These are phyloP conservation scores for Chalciporus piperatus DNA, from an alignment of 768 basidiomycete genomes.

Conservation along the genomic window DNA sequence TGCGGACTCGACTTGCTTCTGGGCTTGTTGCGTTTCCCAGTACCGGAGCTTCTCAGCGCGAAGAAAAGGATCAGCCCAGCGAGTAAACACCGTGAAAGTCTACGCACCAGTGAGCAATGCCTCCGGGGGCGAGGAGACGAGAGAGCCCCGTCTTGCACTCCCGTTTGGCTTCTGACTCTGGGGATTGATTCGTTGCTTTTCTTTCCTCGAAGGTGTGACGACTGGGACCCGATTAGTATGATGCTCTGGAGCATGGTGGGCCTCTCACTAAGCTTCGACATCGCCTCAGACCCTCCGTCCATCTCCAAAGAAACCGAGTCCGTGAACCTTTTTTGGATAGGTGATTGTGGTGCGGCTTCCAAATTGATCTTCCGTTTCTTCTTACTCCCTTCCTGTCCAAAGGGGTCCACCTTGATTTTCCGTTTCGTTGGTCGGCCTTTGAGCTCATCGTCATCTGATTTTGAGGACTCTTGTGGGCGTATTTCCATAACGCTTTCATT, in stretches of 20 bases:
- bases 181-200: conserved; percentile 1
- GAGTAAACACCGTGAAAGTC: conserved; percentile 5
- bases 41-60: conserved; percentile 14
- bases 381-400: conserved; percentile 36
- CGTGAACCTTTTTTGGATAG: background rate
- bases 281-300: background rate
- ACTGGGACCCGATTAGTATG: background rate
- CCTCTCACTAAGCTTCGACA: conserved; percentile 12
- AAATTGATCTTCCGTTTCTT: conserved; percentile 44
- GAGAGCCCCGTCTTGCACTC: background rate
- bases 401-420: conserved; percentile 59
- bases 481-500: conserved; percentile 40
- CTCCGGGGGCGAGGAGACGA: conserved; percentile 3
- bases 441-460: conserved; percentile 51
- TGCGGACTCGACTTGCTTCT: conserved; percentile 5
- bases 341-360: background rate
- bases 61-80: conserved; percentile 13
- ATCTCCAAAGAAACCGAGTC: background rate
- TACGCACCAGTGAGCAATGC: conserved; percentile 18
- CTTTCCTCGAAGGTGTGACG: conserved; percentile 10
- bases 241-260: background rate
- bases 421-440: conserved; percentile 57
- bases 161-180: background rate
- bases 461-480: conserved; percentile 20
- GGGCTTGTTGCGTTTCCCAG: conserved; percentile 2